Conservation (phyloP, 208 protist genomes). For the Crithidia bombi region DNA sequence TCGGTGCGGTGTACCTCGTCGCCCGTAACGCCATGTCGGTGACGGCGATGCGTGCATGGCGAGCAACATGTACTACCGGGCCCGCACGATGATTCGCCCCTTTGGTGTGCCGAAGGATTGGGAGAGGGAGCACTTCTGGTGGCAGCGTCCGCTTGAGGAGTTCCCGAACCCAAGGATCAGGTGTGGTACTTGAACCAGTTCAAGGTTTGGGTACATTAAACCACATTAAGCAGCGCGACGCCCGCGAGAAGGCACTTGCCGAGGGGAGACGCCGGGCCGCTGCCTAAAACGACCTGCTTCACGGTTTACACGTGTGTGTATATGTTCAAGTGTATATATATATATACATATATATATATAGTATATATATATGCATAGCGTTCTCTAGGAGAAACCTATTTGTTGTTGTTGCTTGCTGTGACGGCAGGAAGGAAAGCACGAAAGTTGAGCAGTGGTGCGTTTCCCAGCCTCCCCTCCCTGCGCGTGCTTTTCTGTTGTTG, state of each 20-base stretch:
- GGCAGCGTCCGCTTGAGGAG: slow-evolving; percentile 86
- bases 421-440: too few relatives aligned
- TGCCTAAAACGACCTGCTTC: background rate
- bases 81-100: slow-evolving; percentile 65
- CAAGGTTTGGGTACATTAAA: slow-evolving; percentile 85
- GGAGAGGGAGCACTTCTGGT: slow-evolving; percentile 80
- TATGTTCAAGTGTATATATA: too few relatives aligned
- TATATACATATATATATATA: too few relatives aligned
- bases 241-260: slow-evolving; percentile 57
- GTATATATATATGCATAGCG: too few relatives aligned
- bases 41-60: slow-evolving; percentile 68
- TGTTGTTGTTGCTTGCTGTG: too few relatives aligned
- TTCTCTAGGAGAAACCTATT: too few relatives aligned
- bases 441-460: too few relatives aligned
- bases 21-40: slow-evolving; percentile 68
- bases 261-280: slow-evolving; percentile 41
- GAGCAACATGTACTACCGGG: slow-evolving; percentile 89
- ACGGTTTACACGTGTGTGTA: too few relatives aligned
- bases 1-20: slow-evolving; percentile 57
- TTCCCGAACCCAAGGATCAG: slow-evolving; percentile 85
- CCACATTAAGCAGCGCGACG: slow-evolving; percentile 80
- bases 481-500: too few relatives aligned
- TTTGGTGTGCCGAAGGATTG: slow-evolving; percentile 83
- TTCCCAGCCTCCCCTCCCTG: too few relatives aligned
- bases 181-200: slow-evolving; percentile 82